Evolutionary conservation across 139 green algal species (phyloP).

Genomic region (Diplosphaera chodatii): DNA sequence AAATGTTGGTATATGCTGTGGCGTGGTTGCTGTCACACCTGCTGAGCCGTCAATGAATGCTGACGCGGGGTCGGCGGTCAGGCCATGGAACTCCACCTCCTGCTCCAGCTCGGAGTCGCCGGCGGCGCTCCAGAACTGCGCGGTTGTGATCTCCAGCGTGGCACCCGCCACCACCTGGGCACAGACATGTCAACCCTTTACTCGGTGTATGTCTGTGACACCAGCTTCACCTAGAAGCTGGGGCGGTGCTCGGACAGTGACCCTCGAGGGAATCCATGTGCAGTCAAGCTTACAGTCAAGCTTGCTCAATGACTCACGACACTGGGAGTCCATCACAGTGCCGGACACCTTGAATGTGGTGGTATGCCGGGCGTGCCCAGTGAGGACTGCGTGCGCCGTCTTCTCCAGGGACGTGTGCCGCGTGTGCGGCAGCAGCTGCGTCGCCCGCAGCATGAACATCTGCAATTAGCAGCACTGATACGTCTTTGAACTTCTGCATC

Average conservation of each 20-base stretch:
- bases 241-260: too few relatives aligned
- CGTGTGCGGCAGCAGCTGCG: constrained; percentile 51
- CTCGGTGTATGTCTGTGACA: too few relatives aligned
- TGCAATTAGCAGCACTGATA: too few relatives aligned
- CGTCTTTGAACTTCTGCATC: too few relatives aligned
- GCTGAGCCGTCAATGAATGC: constrained; percentile 22
- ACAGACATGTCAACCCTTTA: too few relatives aligned
- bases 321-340: too few relatives aligned
- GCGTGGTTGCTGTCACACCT: too few relatives aligned
- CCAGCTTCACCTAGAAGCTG: too few relatives aligned
- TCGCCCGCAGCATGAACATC: constrained; percentile 48
- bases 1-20: too few relatives aligned
- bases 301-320: too few relatives aligned
- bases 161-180: constrained; percentile 36
- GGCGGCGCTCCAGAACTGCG: constrained; percentile 71
- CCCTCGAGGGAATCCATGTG: too few relatives aligned
- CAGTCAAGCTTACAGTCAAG: too few relatives aligned
- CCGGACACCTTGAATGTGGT: constrained; percentile 19
- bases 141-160: constrained; percentile 78
- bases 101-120: constrained; percentile 31
- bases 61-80: constrained; percentile 17
- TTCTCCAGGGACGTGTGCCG: constrained; percentile 31
- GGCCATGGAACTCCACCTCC: constrained; percentile 72
- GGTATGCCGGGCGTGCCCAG: constrained; percentile 27
- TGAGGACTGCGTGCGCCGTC: constrained; percentile 27